Base-by-base conservation (phyloP, 331 rosid species). In the Telfairia occidentalis region DNA sequence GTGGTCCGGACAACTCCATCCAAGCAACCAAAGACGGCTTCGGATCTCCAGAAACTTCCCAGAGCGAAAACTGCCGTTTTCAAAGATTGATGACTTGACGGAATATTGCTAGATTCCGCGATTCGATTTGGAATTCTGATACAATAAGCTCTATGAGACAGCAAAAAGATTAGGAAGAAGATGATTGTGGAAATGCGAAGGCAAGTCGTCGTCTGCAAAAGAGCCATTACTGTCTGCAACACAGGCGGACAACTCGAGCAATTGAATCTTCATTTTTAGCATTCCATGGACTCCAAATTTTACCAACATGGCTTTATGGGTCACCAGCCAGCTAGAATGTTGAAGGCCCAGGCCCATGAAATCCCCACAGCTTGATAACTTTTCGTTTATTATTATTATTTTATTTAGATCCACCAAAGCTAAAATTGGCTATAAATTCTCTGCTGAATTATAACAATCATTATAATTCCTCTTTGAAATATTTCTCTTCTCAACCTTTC, bases 21-120 rank as follows among this genome's bases (percentile, higher is more conserved):
- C 57, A 94, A 76, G 86, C 98, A 91, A 4, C 98, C 97, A 35
- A 95, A 95, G 6, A 88, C 89, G 42, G 96, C 88, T 82, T 95
- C 98, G 10, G 97, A 90, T 85, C 97, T 87, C 98, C 97, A 95
- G 90, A 95, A 91, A 85, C 98, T 79, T 60, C 98, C 98, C 35
- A 95, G 88, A 71, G 98, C 86, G 81, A 95, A 95, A 73, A 87
- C 89, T 2, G 96, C 92, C 0, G 86, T 83, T 73, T 81, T 85
- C 77, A 90, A 49, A 67, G 78, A 85, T 5, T 65, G 83, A 76
- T 81, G 76, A 78, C 74, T 84, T 15, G 85, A 79, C 16, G 30
- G 75, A 38, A 78, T 77, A 72, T 76, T 81, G 37, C 78, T 30
- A 38, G 87, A 16, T 50, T 81, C 86, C n/a, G 81, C 26, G 78